phyloP scores from a whole-genome alignment of 345 rosid species.

The Boechera divaricarpa region DNA sequence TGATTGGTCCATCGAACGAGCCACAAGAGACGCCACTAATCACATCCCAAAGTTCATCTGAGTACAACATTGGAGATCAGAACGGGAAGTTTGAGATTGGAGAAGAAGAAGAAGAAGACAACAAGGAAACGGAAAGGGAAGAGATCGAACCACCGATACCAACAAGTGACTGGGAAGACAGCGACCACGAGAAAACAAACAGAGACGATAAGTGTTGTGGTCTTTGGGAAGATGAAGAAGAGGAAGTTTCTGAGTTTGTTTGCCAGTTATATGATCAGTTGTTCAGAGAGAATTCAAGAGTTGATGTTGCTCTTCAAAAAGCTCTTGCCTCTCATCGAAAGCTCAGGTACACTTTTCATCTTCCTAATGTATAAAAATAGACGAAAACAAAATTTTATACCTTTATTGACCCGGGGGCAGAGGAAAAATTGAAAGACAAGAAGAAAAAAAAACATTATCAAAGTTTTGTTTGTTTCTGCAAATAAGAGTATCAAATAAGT shows the following conservation, averaged over 20 bases:
- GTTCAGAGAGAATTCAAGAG: constrained; percentile 72
- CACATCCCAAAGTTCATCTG: constrained; percentile 58
- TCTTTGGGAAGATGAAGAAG: constrained; percentile 82
- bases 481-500: constrained; percentile 24
- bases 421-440: too few relatives aligned
- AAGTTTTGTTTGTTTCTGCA: constrained; percentile 33
- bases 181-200: constrained; percentile 63
- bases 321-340: constrained; percentile 73
- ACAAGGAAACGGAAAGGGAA: constrained; percentile 69
- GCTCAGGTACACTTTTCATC: constrained; percentile 82
- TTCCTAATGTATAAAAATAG: constrained; percentile 52
- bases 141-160: constrained; percentile 66
- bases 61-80: constrained; percentile 52
- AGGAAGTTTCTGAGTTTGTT: constrained; percentile 71
- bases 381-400: neutral
- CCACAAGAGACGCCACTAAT: constrained; percentile 65
- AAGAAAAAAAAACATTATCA: neutral
- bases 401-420: constrained; percentile 27
- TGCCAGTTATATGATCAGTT: constrained; percentile 69
- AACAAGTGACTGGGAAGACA: constrained; percentile 94
- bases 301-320: constrained; percentile 69
- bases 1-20: constrained; percentile 71
- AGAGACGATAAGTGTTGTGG: constrained; percentile 42
- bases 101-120: constrained; percentile 67
- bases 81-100: constrained; percentile 94